These are phyloP conservation scores for Ophiognomonia clavigignenti-juglandacearum DNA, from an alignment of 2,329 filamentous ascomycete species.

Conservation along the genomic window DNA sequence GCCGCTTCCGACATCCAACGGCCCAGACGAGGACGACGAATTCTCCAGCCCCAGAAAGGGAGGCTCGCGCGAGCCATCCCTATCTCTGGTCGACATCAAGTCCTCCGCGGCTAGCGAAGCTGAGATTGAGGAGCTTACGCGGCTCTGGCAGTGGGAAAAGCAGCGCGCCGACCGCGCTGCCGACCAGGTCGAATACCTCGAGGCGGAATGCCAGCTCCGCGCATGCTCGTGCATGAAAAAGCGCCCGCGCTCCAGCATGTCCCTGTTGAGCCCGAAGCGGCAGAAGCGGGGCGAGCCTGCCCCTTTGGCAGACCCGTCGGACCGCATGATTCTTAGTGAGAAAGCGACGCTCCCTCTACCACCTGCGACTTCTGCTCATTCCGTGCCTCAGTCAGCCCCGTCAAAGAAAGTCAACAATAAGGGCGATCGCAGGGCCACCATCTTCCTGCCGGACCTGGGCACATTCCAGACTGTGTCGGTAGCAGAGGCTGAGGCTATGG, in stretches of 20 bases:
- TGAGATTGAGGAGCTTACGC: constrained; percentile 53
- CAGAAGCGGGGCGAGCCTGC: constrained; percentile 30
- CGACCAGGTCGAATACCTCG: constrained; percentile 71
- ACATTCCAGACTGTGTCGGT: constrained; percentile 58
- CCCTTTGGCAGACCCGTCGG: constrained; percentile 36
- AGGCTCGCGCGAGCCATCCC: constrained; percentile 35
- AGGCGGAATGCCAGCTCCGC: constrained; percentile 66
- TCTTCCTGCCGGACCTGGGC: constrained; percentile 59
- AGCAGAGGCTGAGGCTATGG: constrained; percentile 42
- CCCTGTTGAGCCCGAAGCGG: constrained; percentile 24
- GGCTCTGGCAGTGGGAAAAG: constrained; percentile 51
- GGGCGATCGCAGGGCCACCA: constrained; percentile 24
- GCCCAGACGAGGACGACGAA: constrained; percentile 43
- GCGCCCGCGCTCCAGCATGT: constrained; percentile 26
- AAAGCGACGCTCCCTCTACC: constrained; percentile 23
- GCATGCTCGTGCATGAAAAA: constrained; percentile 57
- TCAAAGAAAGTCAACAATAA: constrained; percentile 28
- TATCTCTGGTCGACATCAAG: constrained; percentile 44
- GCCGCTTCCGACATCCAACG: constrained; percentile 50
- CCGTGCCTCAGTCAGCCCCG: constrained; percentile 26
- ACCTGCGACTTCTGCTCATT: constrained; percentile 23
- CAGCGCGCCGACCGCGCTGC: constrained; percentile 63
- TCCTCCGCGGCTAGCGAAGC: constrained; percentile 52
- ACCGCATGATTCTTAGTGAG: constrained; percentile 38
- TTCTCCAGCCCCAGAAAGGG: constrained; percentile 57